Evolutionary conservation across 108 stramenopile species (phyloP).

Genomic region (Discostella pseudostelligera): DNA sequence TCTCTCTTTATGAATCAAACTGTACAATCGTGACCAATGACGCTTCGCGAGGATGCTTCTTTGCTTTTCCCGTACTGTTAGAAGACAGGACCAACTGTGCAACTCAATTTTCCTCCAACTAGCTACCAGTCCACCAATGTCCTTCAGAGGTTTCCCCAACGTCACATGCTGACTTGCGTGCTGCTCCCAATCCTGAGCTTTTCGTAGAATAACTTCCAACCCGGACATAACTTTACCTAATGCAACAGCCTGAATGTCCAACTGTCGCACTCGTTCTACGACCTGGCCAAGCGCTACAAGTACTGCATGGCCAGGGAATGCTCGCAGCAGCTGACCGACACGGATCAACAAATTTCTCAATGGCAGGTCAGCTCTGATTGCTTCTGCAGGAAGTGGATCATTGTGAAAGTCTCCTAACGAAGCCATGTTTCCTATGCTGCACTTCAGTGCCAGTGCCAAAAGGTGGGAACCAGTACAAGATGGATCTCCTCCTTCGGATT

Average conservation of each 20-base stretch:
- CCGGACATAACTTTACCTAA: slow-evolving; percentile 90
- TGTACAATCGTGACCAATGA: slow-evolving; percentile 67
- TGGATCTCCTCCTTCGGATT: slow-evolving; percentile 18
- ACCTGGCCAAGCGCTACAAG: slow-evolving; percentile 74
- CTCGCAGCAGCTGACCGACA: slow-evolving; percentile 72
- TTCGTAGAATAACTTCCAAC: slow-evolving; percentile 83
- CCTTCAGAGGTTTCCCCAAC: slow-evolving; percentile 65
- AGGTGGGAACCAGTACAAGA: slow-evolving; percentile 42
- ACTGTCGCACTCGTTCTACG: slow-evolving; percentile 66
- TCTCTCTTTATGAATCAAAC: slow-evolving; percentile 32
- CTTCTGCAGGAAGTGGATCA: slow-evolving; percentile 74
- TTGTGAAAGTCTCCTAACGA: slow-evolving; percentile 72
- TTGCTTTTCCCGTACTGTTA: slow-evolving; percentile 55
- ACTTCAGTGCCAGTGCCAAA: slow-evolving; percentile 47
- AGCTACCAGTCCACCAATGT: slow-evolving; percentile 79
- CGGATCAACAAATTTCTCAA: slow-evolving; percentile 64
- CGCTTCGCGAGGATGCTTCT: slow-evolving; percentile 47
- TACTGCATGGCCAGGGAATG: slow-evolving; percentile 90
- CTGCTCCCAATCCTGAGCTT: slow-evolving; percentile 97
- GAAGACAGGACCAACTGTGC: slow-evolving; percentile 81
- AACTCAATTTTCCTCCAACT: slow-evolving; percentile 93
- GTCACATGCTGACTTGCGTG: slow-evolving; percentile 85
- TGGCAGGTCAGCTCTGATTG: slow-evolving; percentile 60
- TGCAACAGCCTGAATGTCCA: slow-evolving; percentile 66
- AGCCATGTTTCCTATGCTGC: slow-evolving; percentile 23